Percentiles rank a stretch among this genome's conserved stretches.
phyloP scores from a whole-genome alignment of 1,139 yeast species.

The Geotrichum reessii region DNA sequence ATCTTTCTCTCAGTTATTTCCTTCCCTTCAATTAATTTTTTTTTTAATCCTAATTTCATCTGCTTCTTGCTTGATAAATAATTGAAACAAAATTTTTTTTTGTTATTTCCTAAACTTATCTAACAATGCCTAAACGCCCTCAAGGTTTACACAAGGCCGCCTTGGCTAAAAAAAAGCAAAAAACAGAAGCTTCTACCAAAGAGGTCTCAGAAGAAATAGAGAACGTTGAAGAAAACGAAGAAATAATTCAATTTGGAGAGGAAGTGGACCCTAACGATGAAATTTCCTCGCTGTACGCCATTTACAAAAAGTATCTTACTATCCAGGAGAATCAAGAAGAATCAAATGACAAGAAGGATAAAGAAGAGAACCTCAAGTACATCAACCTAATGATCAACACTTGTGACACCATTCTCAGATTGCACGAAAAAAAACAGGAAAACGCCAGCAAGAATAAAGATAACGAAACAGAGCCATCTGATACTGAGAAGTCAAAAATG shows the following conservation, averaged over 20 bases:
- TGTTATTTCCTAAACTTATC: not conserved
- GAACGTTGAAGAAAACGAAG: slow-evolving; percentile 33
- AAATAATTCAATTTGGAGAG: slow-evolving; percentile 65
- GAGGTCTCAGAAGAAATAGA: slow-evolving; percentile 20
- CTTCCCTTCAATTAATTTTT: not conserved
- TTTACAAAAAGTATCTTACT: slow-evolving; percentile 48
- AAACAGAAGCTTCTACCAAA: slow-evolving; percentile 20
- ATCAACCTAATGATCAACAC: slow-evolving; percentile 58
- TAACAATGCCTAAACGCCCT: slow-evolving; percentile 53
- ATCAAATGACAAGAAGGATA: not conserved
- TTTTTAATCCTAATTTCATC: not conserved
- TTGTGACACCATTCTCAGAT: slow-evolving; percentile 47
- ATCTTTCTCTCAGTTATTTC: too few relatives aligned
- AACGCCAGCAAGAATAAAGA: not conserved
- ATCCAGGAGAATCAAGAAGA: slow-evolving; percentile 38
- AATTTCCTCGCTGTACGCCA: slow-evolving; percentile 61
- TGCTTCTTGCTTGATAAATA: not conserved
- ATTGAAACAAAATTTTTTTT: too few relatives aligned
- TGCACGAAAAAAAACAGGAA: slow-evolving; percentile 16
- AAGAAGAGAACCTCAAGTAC: slow-evolving; percentile 4
- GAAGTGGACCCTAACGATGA: slow-evolving; percentile 74
- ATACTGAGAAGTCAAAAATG: slow-evolving; percentile 1
- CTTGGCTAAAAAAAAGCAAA: slow-evolving; percentile 41
- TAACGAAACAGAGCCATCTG: not conserved
- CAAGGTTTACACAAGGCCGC: slow-evolving; percentile 72